Evolutionary conservation across 2,329 filamentous ascomycete genomes (phyloP).

Genomic region (Hymenoscyphus fructigenus): DNA sequence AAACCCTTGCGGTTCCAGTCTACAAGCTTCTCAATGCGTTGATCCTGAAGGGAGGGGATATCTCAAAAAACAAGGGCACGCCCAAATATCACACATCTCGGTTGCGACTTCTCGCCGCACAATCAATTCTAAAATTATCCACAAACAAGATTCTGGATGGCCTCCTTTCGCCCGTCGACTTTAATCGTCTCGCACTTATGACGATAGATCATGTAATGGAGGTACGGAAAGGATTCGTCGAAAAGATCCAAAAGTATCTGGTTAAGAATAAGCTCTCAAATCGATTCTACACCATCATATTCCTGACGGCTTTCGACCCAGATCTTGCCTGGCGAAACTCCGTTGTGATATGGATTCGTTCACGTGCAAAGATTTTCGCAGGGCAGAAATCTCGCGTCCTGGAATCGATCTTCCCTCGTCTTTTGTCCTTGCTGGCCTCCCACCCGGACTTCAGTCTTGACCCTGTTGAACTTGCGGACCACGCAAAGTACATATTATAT

Average conservation of each 20-base stretch:
- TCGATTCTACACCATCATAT: slow-evolving; percentile 87
- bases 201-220: slow-evolving; percentile 73
- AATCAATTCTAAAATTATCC: slow-evolving; percentile 81
- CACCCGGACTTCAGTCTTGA: slow-evolving; percentile 81
- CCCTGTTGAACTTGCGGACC: slow-evolving; percentile 71
- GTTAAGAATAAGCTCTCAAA: slow-evolving; percentile 66
- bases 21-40: slow-evolving; percentile 78
- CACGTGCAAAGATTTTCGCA: slow-evolving; percentile 67
- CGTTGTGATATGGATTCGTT: slow-evolving; percentile 85
- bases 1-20: slow-evolving; percentile 64
- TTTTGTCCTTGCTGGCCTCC: slow-evolving; percentile 86
- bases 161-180: slow-evolving; percentile 68
- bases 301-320: slow-evolving; percentile 90
- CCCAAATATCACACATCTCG: slow-evolving; percentile 75
- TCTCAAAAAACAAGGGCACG: slow-evolving; percentile 73
- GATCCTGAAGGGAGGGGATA: slow-evolving; percentile 73
- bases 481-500: slow-evolving; percentile 85
- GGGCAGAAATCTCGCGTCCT: slow-evolving; percentile 63
- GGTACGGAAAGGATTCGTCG: slow-evolving; percentile 77
- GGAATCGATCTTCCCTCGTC: slow-evolving; percentile 77
- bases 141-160: slow-evolving; percentile 74
- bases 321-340: slow-evolving; percentile 68
- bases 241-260: slow-evolving; percentile 88
- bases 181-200: slow-evolving; percentile 78
- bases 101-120: slow-evolving; percentile 79